A percentile compares a stretch with the other conserved stretches of the same genome.
phyloP scores from a whole-genome alignment of 148 eudicot species.

The Silene uniflora region DNA sequence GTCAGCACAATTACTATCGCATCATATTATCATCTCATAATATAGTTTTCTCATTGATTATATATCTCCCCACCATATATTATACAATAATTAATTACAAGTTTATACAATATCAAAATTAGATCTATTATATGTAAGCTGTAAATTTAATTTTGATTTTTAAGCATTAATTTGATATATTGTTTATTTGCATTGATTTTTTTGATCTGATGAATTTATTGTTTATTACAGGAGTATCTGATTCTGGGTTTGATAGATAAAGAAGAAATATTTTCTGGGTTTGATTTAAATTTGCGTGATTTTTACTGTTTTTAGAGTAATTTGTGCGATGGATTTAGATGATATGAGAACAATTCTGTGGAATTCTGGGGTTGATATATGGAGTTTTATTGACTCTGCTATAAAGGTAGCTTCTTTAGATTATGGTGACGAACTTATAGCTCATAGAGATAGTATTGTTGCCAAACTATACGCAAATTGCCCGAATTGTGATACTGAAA shows the following conservation, averaged over 20 bases:
- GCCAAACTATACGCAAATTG: slow-evolving; percentile 41
- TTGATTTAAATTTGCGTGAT: slow-evolving; percentile 1
- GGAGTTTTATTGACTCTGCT: slow-evolving; percentile 71
- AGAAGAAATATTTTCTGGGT: slow-evolving; percentile 11
- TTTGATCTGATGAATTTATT: slow-evolving; percentile 12
- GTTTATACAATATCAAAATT: background rate
- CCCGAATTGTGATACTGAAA: slow-evolving; percentile 7
- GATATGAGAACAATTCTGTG: slow-evolving; percentile 53
- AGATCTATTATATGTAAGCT: slow-evolving; percentile 8
- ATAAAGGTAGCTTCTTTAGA: slow-evolving; percentile 61
- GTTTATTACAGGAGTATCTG: slow-evolving; percentile 17
- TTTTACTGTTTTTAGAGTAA: background rate
- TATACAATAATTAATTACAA: background rate
- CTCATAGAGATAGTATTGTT: slow-evolving; percentile 62
- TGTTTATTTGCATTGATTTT: slow-evolving; percentile 5
- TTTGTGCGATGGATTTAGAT: slow-evolving; percentile 59
- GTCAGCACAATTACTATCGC: background rate
- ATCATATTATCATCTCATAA: background rate
- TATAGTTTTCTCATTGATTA: background rate
- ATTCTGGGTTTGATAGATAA: slow-evolving; percentile 11
- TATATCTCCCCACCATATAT: background rate
- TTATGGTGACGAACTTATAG: slow-evolving; percentile 43
- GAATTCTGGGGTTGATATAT: slow-evolving; percentile 48
- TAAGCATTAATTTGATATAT: background rate
- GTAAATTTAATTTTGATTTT: background rate